Percentiles rank a stretch among this genome's conserved stretches.
Conservation (phyloP, 768 basidiomycete genomes). For the Collybia sordida region DNA sequence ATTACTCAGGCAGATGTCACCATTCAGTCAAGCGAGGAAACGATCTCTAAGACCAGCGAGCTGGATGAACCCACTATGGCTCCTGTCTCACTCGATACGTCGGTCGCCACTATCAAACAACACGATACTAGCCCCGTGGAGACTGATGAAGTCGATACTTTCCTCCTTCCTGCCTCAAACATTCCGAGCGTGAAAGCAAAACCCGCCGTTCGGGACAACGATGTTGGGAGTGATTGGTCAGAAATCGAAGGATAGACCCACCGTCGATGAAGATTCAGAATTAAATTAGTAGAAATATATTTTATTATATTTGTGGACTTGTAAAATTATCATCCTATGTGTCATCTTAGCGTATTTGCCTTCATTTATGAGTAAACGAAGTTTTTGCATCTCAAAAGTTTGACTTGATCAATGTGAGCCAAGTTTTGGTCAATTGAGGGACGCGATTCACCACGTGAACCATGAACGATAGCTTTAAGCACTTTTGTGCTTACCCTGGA, state of each 20-base stretch:
- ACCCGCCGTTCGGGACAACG: slow-evolving; percentile 19
- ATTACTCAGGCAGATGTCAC: too few relatives aligned
- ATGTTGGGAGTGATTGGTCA: slow-evolving; percentile 38
- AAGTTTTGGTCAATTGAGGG: too few relatives aligned
- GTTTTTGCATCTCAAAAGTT: too few relatives aligned
- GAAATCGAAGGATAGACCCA: slow-evolving; percentile 36
- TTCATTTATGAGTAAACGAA: too few relatives aligned
- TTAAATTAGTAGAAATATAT: neutral
- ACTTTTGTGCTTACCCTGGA: too few relatives aligned
- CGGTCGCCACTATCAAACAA: slow-evolving; percentile 20
- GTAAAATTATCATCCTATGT: neutral
- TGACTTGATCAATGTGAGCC: too few relatives aligned
- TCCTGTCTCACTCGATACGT: slow-evolving; percentile 11
- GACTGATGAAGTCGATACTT: slow-evolving; percentile 19
- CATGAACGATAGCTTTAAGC: too few relatives aligned
- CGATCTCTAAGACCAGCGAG: too few relatives aligned
- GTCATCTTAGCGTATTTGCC: too few relatives aligned
- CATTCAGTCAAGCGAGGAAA: too few relatives aligned
- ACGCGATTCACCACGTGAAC: too few relatives aligned
- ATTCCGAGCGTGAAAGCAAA: neutral
- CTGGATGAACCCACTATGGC: neutral
- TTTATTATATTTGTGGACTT: neutral
- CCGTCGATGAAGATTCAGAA: too few relatives aligned
- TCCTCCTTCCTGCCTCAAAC: slow-evolving; percentile 21
- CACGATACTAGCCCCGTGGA: slow-evolving; percentile 3